These are phyloP conservation scores for Xylariaceae sp. DNA, from an alignment of 2,329 filamentous ascomycete genomes.

Conservation along the genomic window DNA sequence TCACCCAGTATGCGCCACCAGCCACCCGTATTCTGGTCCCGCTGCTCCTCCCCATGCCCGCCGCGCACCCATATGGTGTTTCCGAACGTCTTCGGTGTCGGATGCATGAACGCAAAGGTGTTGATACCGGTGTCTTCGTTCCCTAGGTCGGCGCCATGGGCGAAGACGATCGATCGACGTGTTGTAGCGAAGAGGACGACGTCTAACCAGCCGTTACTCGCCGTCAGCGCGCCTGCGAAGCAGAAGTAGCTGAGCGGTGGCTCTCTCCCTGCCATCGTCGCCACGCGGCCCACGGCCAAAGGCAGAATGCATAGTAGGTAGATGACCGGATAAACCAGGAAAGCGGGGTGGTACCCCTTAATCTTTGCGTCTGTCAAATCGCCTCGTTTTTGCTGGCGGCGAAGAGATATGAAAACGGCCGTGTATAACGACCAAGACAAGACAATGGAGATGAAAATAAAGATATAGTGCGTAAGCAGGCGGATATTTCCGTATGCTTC, in stretches of 20 bases:
- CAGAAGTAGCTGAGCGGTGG: constrained; percentile 62
- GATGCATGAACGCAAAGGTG: constrained; percentile 58
- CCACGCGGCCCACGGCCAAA: constrained; percentile 67
- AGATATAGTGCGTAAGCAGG: constrained; percentile 66
- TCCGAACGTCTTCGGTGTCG: constrained; percentile 38
- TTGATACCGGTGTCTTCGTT: constrained; percentile 54
- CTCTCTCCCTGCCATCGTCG: constrained; percentile 60
- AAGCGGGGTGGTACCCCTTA: constrained; percentile 50
- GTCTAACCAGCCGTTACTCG: constrained; percentile 61
- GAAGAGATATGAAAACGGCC: constrained; percentile 45
- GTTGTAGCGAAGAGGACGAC: constrained; percentile 60
- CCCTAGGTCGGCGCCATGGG: constrained; percentile 29
- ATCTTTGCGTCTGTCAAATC: constrained; percentile 1
- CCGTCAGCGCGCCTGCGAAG: constrained; percentile 64
- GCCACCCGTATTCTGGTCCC: constrained; percentile 21
- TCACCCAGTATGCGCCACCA: constrained; percentile 32
- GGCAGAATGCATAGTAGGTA: constrained; percentile 74
- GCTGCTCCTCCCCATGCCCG: constrained; percentile 19
- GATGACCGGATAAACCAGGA: constrained; percentile 71
- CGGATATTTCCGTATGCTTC: constrained; percentile 56
- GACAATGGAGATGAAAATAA: constrained; percentile 57
- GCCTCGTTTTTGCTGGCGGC: constrained; percentile 30
- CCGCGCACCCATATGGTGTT: constrained; percentile 42
- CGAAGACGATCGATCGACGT: constrained; percentile 58
- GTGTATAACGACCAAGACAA: constrained; percentile 46